phyloP scores from a whole-genome alignment of 192 early-diverging fungal genomes.

The Polychytrium aggregatum region DNA sequence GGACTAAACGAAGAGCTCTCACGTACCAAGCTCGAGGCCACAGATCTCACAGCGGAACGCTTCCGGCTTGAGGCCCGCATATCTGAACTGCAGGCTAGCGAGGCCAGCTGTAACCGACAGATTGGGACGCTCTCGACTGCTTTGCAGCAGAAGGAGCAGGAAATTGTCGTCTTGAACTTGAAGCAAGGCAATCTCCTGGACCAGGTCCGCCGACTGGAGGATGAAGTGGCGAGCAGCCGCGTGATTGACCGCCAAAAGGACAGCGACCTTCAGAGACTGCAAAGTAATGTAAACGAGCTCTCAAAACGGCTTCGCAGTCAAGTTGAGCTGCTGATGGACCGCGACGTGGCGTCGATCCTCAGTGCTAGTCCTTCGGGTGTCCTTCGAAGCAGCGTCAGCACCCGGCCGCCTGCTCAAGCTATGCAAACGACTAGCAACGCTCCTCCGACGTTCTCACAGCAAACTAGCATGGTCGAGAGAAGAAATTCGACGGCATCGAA shows the following conservation, averaged over 20 bases:
- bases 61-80: constrained; percentile 26
- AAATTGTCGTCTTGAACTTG: constrained; percentile 12
- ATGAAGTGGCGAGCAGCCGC: constrained; percentile 24
- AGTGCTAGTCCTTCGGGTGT: too few species aligned
- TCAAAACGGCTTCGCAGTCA: constrained; percentile 11
- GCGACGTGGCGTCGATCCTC: too few species aligned
- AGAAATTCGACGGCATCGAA: too few species aligned
- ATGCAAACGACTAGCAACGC: too few species aligned
- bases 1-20: constrained; percentile 14
- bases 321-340: constrained; percentile 17
- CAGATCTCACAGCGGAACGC: constrained; percentile 18
- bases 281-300: constrained; percentile 11
- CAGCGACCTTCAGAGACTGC: constrained; percentile 17
- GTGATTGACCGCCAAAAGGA: constrained; percentile 2
- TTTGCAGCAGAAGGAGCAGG: constrained; percentile 28
- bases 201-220: constrained; percentile 19
- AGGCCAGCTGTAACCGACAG: constrained; percentile 16
- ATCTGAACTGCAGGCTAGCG: constrained; percentile 23
- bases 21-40: constrained; percentile 20
- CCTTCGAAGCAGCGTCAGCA: too few species aligned
- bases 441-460: too few species aligned
- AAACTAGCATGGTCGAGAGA: too few species aligned
- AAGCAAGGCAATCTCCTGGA: constrained; percentile 24
- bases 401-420: too few species aligned
- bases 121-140: constrained; percentile 20